These are phyloP conservation scores for Pseudozyma sp. DNA, from an alignment of 1,284 basidiomycete species.

Conservation along the genomic window DNA sequence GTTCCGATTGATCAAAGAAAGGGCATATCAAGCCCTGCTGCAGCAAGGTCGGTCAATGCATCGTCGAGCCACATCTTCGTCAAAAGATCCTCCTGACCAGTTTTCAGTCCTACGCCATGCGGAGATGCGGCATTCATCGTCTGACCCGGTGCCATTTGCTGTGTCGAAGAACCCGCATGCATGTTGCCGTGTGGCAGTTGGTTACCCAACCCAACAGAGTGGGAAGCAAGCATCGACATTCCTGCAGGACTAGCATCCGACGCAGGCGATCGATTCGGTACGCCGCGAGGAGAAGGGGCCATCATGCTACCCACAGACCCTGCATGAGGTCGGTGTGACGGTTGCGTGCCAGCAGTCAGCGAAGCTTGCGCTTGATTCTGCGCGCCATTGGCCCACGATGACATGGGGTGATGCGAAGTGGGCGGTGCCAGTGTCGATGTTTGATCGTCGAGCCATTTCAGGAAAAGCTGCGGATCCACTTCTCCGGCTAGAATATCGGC, in stretches of 20 bases:
- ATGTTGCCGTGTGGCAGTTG: not conserved
- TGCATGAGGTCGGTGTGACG: conserved; percentile 11
- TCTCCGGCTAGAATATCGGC: conserved; percentile 46
- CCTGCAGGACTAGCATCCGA: conserved; percentile 22
- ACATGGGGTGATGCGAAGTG: conserved; percentile 38
- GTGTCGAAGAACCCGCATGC: conserved; percentile 7
- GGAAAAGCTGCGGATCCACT: conserved; percentile 50
- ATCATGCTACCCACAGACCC: conserved; percentile 15
- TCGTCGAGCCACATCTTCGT: conserved; percentile 53
- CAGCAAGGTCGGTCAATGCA: conserved; percentile 42
- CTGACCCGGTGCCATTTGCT: not conserved
- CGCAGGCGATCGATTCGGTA: conserved; percentile 14
- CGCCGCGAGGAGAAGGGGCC: conserved; percentile 3
- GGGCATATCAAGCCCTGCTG: conserved; percentile 49
- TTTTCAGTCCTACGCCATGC: not conserved
- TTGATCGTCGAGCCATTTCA: conserved; percentile 52
- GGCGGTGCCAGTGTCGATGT: conserved; percentile 42
- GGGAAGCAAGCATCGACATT: conserved; percentile 4
- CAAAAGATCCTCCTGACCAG: conserved; percentile 39
- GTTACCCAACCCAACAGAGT: not conserved
- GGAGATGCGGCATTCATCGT: not conserved
- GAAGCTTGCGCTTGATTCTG: conserved; percentile 1
- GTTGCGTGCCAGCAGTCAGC: conserved; percentile 1
- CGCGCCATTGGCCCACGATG: conserved; percentile 35
- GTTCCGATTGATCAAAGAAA: conserved; percentile 23